Evolutionary conservation across 1,284 basidiomycete species (phyloP), one percentile per base, ranked within the genome.

Genomic region (Ustilago nuda): DNA sequence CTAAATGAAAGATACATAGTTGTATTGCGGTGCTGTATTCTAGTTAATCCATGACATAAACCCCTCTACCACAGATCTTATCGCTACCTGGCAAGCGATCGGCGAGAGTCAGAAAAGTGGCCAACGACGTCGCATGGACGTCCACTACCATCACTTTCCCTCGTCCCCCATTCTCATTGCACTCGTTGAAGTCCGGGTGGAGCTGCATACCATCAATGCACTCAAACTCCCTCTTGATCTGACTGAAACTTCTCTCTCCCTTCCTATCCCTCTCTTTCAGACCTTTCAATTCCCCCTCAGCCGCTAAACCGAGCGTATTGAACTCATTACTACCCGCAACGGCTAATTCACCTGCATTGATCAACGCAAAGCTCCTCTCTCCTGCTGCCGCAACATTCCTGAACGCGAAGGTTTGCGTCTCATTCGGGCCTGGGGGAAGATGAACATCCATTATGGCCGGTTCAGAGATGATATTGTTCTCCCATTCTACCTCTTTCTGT

Each of bases 1-100:
- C 4, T 66, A 74, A 33, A 74, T 74, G 72, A 69, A 68, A 19
- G 59, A 74, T 30, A 56, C 60, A 4, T 69, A 51, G 50, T 37
- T 11, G 5, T 15, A 9, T 19, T 13, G 13, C 32, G 13, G 15
- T 35, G 30, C 35, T 57, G 45, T 45, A 56, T 56, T 56, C 41
- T 56, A 56, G 13, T 19, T 27, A 27, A 19, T 5, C n/a, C 52
- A 19, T 45, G 15, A 45, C 43, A 45, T 45, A 19, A 45, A 4
- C 43, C 43, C n/a, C 19, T 8, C 19, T 45, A 17, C 19, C 43
- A 45, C 43, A 11, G 7, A 19, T 45, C n/a, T 19, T 7, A 19
- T 45, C n/a, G 43, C n/a, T 5, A n/a, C 8, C 8, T 3, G 51
- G 51, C 61, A 58, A 56, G 23, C 15, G 17, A 9, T 23, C 41